These are phyloP conservation scores for Eucalyptus cloeziana DNA, from an alignment of 345 rosid species.

Conservation along the genomic window DNA sequence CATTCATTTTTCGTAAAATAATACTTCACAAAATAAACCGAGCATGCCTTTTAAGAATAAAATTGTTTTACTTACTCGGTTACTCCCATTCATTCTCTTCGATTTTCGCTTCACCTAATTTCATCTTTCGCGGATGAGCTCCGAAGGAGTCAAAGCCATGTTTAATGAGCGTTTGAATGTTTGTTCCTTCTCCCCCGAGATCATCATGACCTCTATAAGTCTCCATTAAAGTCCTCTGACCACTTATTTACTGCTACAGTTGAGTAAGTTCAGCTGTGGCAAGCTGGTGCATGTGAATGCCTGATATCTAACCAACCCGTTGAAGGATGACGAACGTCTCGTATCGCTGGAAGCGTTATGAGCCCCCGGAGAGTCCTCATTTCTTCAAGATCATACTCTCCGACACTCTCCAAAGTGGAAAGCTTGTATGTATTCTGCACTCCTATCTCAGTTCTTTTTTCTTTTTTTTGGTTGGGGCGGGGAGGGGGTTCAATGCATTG, in stretches of 20 bases:
- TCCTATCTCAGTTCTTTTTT: not conserved
- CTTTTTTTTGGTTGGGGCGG: rapidly evolving
- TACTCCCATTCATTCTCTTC: not conserved
- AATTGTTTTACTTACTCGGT: not conserved
- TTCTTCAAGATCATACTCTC: not conserved
- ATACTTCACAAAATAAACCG: rapidly evolving
- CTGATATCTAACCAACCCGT: not conserved
- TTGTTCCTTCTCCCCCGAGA: not conserved
- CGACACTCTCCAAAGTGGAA: not conserved
- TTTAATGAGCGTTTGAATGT: not conserved
- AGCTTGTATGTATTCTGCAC: not conserved
- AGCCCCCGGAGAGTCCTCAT: not conserved
- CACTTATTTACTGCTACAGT: not conserved
- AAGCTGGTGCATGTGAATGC: not conserved
- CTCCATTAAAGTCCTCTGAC: not conserved
- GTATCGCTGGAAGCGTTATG: not conserved
- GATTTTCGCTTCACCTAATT: not conserved
- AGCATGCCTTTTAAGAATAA: too few relatives aligned
- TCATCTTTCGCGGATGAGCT: not conserved
- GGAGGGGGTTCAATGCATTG: not conserved
- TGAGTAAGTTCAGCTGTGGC: not conserved
- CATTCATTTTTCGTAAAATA: too few relatives aligned
- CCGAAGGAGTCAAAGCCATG: too few relatives aligned
- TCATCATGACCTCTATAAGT: not conserved
- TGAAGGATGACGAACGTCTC: not conserved